Conservation (phyloP, 208 protist genomes). For the Trypanosoma avium region DNA sequence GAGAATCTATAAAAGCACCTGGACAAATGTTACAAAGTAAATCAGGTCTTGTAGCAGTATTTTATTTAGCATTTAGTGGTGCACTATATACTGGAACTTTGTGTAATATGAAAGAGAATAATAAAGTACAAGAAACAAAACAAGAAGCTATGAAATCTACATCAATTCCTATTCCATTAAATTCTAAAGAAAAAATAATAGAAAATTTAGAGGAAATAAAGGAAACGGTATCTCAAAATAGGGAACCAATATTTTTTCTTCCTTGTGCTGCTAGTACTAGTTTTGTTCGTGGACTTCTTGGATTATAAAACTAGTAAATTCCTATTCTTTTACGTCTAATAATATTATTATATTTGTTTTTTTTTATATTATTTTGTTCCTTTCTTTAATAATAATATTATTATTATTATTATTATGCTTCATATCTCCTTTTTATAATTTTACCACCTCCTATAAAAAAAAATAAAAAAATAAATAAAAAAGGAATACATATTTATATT, state of each 20-base stretch:
- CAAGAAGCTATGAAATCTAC: background rate
- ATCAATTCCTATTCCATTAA: background rate
- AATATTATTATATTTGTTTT: constrained; percentile 12
- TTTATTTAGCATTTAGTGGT: constrained; percentile 61
- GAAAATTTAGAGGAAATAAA: background rate
- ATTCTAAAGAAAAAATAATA: too few relatives aligned
- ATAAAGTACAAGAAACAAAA: too few relatives aligned
- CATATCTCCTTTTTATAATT: constrained; percentile 1
- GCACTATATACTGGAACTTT: constrained; percentile 52
- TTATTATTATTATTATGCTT: constrained; percentile 4
- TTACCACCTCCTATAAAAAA: background rate
- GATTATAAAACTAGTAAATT: constrained; percentile 21
- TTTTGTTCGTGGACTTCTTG: constrained; percentile 43
- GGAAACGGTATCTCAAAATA: background rate
- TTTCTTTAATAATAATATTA: constrained; percentile 12
- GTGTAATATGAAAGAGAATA: background rate
- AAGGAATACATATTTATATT: background rate
- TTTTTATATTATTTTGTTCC: constrained; percentile 15
- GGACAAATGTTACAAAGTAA: constrained; percentile 28
- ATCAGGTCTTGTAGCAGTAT: constrained; percentile 54
- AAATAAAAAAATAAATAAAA: constrained; percentile 3
- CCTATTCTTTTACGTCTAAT: background rate
- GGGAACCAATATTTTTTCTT: constrained; percentile 28
- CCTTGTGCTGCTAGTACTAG: constrained; percentile 36
- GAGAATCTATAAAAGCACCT: background rate